Conservation (phyloP, 352 stramenopile species). For the Globisporangium abappressorium region DNA sequence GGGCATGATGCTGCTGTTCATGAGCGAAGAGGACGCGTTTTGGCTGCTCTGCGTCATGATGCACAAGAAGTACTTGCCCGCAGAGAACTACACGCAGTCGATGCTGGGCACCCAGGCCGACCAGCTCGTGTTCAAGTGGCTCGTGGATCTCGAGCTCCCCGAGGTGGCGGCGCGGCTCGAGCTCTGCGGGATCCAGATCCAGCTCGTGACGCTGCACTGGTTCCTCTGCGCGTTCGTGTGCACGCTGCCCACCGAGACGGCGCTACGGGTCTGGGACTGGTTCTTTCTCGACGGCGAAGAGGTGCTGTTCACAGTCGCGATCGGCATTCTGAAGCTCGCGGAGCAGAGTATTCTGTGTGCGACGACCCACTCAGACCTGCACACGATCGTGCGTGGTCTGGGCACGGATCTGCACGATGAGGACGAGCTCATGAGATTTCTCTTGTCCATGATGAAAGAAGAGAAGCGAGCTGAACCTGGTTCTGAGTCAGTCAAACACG, state of each 20-base stretch:
- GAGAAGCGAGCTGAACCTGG: neutral
- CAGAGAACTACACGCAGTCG: constrained; percentile 69
- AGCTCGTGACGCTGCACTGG: constrained; percentile 83
- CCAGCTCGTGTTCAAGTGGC: constrained; percentile 65
- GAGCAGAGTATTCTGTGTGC: constrained; percentile 31
- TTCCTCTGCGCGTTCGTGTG: constrained; percentile 85
- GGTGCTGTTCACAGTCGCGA: constrained; percentile 43
- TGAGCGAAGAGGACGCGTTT: constrained; percentile 74
- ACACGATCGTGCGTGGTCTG: constrained; percentile 38
- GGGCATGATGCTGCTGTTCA: constrained; percentile 64
- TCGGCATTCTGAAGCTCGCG: constrained; percentile 44
- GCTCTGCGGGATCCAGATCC: constrained; percentile 44
- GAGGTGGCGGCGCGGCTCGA: constrained; percentile 30
- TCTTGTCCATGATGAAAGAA: constrained; percentile 15
- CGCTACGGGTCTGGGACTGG: constrained; percentile 72
- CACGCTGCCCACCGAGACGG: constrained; percentile 67
- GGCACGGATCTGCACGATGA: constrained; percentile 54
- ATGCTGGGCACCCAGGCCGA: constrained; percentile 77
- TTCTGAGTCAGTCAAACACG: neutral
- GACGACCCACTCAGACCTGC: constrained; percentile 33
- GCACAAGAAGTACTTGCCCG: constrained; percentile 54
- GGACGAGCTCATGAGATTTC: constrained; percentile 38
- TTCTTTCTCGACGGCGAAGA: constrained; percentile 70
- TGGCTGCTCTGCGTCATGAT: constrained; percentile 76
- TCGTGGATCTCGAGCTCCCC: constrained; percentile 53